These are phyloP conservation scores for Rhododendron henanense DNA, from an alignment of 148 eudicot species.

Conservation along the genomic window DNA sequence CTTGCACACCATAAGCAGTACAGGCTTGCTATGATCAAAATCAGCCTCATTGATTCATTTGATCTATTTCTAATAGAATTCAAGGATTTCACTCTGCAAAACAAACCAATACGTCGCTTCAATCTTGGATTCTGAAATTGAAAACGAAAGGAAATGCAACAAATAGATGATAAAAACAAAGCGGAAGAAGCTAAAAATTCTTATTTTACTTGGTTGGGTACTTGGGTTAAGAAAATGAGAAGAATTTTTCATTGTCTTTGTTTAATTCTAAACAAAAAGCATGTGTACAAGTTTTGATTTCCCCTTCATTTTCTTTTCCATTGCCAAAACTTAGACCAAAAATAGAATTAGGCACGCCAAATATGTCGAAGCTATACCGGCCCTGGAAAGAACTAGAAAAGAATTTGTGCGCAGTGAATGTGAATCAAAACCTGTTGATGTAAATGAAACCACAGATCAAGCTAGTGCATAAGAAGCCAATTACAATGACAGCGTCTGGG, in stretches of 20 bases:
- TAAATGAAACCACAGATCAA: conserved; percentile 67
- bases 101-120: background rate
- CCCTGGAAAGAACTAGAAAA: background rate
- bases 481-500: conserved; percentile 77
- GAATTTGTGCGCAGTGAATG: background rate
- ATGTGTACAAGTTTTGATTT: background rate
- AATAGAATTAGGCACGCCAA: background rate
- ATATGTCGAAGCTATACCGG: background rate
- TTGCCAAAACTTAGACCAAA: background rate
- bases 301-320: background rate
- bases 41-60: conserved; percentile 47
- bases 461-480: conserved; percentile 52
- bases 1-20: conserved; percentile 87
- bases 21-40: conserved; percentile 40
- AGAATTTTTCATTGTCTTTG: background rate
- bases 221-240: background rate
- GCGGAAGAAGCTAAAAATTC: background rate
- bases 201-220: background rate
- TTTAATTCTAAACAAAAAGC: background rate
- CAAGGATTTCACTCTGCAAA: conserved; percentile 52
- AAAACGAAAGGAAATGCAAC: background rate
- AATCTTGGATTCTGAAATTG: background rate
- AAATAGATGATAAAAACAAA: background rate
- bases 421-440: conserved; percentile 55
- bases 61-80: conserved; percentile 39